Evolutionary conservation across 2,329 filamentous ascomycete genomes (phyloP).

Genomic region (Sordariomycetes sp.): DNA sequence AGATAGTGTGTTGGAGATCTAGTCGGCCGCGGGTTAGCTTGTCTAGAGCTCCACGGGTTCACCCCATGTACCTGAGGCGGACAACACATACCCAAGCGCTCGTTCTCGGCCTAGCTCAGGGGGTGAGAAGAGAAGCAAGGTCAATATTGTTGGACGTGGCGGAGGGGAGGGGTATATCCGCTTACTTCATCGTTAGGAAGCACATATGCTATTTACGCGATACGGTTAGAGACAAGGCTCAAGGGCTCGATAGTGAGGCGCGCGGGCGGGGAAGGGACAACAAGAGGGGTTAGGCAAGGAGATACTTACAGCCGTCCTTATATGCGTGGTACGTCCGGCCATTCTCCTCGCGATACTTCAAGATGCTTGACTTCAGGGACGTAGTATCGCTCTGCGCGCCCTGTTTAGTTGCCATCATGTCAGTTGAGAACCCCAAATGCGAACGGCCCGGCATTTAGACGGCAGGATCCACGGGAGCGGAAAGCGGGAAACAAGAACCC

Average conservation of each 20-base stretch:
- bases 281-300: neutral
- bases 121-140: no score
- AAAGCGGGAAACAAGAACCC: neutral
- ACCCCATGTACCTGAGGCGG: no score
- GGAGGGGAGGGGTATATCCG: neutral
- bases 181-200: slow-evolving; percentile 4
- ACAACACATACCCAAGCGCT: slow-evolving; percentile 10
- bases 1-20: slow-evolving; percentile 18
- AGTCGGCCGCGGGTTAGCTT: neutral
- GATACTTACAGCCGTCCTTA: slow-evolving; percentile 13
- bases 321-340: slow-evolving; percentile 17
- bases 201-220: neutral
- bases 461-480: neutral
- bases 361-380: slow-evolving; percentile 11
- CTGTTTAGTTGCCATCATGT: neutral
- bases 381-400: slow-evolving; percentile 8
- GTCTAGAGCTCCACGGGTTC: neutral
- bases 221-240: neutral
- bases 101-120: slow-evolving; percentile 10
- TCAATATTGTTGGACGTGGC: neutral
- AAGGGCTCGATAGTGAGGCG: no score
- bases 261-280: neutral
- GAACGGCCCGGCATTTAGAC: neutral
- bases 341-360: slow-evolving; percentile 15
- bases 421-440: neutral